phyloP scores from a whole-genome alignment of 441 rosid genomes.

The Hura crepitans region DNA sequence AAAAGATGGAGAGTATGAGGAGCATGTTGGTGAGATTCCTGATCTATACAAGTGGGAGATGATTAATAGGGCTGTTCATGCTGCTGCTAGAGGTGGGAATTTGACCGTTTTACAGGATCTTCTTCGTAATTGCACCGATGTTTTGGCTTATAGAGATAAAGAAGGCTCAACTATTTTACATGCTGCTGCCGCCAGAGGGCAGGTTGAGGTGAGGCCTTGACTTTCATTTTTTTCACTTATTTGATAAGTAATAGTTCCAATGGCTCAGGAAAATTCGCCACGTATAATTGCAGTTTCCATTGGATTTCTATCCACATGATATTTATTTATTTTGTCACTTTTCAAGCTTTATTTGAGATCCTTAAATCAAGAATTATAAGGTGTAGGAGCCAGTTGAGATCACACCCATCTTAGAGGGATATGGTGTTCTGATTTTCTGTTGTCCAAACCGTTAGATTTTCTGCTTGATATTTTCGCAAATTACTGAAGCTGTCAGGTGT shows the following conservation, averaged over 20 bases:
- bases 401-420: background rate
- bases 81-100: slow-evolving; percentile 89
- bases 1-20: slow-evolving; percentile 35
- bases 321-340: background rate
- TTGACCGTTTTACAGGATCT: slow-evolving; percentile 55
- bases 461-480: background rate
- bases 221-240: background rate
- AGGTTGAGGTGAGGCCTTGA: slow-evolving; percentile 52
- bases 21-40: slow-evolving; percentile 33
- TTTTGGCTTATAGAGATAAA: slow-evolving; percentile 49
- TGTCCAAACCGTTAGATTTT: background rate
- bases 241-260: background rate
- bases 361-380: background rate
- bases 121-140: slow-evolving; percentile 38
- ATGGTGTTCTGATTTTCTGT: background rate
- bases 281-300: background rate
- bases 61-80: slow-evolving; percentile 81
- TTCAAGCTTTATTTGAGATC: background rate
- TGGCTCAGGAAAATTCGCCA: background rate
- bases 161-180: slow-evolving; percentile 74
- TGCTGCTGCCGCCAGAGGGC: slow-evolving; percentile 81
- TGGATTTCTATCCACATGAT: background rate
- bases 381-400: background rate
- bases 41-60: slow-evolving; percentile 57
- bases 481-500: background rate